Conservation (phyloP, 345 rosid genomes). For the Lepidium didymum region DNA sequence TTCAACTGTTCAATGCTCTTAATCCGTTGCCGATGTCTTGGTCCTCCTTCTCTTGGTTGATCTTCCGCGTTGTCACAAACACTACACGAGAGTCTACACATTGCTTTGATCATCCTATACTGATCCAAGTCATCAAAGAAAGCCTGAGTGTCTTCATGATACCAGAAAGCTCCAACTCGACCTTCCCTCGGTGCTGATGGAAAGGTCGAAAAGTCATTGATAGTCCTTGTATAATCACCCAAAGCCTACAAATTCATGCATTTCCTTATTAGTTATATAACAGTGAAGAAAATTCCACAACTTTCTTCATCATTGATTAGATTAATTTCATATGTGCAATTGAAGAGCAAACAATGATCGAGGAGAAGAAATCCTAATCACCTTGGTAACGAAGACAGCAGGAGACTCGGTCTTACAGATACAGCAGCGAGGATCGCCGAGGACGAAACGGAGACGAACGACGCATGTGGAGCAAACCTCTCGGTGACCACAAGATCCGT, state of each 20-base stretch:
- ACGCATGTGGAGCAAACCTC: constrained; percentile 92
- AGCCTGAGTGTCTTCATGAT: constrained; percentile 78
- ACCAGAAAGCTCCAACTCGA: constrained; percentile 62
- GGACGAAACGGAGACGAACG: constrained; percentile 83
- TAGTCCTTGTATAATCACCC: constrained; percentile 87
- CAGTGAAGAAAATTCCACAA: background rate
- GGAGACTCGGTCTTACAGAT: constrained; percentile 76
- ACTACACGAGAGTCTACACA: constrained; percentile 92
- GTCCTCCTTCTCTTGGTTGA: constrained; percentile 30
- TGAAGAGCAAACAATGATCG: background rate
- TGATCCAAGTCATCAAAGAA: constrained; percentile 91
- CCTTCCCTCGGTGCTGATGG: constrained; percentile 87
- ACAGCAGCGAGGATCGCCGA: constrained; percentile 83
- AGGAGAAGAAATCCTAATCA: constrained; percentile 18
- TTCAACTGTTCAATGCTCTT: constrained; percentile 85
- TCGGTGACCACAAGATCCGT: constrained; percentile 88
- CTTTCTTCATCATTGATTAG: background rate
- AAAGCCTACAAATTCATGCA: constrained; percentile 47
- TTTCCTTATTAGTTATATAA: background rate
- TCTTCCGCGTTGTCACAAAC: constrained; percentile 66
- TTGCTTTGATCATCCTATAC: constrained; percentile 93
- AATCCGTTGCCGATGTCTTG: constrained; percentile 46
- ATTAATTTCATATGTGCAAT: background rate
- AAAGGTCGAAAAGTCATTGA: constrained; percentile 72
- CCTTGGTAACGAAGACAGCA: constrained; percentile 85